Conservation (phyloP, 2,329 filamentous ascomycete species). For the Coniochaeta ligniaria region DNA sequence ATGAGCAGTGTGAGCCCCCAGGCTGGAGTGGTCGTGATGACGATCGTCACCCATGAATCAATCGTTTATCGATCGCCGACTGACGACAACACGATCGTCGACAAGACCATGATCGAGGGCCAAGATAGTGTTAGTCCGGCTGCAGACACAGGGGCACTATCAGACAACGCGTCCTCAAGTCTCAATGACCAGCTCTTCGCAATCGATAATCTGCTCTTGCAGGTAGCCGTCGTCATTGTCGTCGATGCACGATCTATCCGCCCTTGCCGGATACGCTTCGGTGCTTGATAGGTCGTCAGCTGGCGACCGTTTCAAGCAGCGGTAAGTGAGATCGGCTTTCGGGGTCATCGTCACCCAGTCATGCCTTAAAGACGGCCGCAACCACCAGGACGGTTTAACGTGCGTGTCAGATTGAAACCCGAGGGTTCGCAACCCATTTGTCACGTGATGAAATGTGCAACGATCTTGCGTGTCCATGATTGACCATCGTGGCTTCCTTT, state of each 20-base stretch:
- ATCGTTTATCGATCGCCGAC: not conserved
- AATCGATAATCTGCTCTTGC: too few species aligned
- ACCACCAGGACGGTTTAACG: not conserved
- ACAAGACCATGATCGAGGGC: too few species aligned
- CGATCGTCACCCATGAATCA: not conserved
- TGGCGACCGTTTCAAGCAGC: not conserved
- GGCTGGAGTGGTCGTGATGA: not conserved
- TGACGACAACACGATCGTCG: not conserved
- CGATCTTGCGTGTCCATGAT: too few species aligned
- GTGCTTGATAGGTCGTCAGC: not conserved
- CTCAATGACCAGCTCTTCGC: too few species aligned
- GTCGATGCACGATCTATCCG: not conserved
- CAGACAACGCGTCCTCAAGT: too few species aligned
- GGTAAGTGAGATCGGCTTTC: not conserved
- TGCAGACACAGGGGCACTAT: not conserved
- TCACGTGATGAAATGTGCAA: too few species aligned
- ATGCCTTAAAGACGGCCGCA: not conserved
- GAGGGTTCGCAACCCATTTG: not conserved
- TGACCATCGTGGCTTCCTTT: not conserved
- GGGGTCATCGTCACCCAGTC: not conserved
- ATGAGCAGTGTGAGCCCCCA: not conserved
- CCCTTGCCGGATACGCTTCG: not conserved
- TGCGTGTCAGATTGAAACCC: not conserved
- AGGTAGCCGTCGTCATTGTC: too few species aligned
- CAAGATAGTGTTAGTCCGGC: not conserved